Base-by-base conservation (phyloP, 352 stramenopile genomes). In the Phytophthora sojae region DNA sequence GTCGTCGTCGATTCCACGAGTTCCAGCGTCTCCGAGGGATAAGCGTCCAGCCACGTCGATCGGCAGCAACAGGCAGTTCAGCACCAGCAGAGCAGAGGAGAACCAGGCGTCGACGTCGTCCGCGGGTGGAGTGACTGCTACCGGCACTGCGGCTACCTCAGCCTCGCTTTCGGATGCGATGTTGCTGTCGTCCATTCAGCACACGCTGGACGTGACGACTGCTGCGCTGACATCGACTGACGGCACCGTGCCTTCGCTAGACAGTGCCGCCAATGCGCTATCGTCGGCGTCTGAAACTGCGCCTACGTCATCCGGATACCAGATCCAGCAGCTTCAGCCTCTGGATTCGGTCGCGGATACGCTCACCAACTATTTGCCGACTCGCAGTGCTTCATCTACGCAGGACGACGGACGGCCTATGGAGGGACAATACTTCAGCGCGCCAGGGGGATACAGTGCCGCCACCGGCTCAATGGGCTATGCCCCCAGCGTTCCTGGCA, bases 161-260 rank as follows among this genome's bases (percentile, higher is more conserved):
- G 67, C 69, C 32, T 63, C 61, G 0, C 60, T 83, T 21, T 83
- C 71, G 0, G 82, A 86, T 57, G 80, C 72, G 6, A 82, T 86
- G 63, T 54, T 87, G 42, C 63, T 88, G n/a, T 86, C 79, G 17
- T 87, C 81, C 0, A 83, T 87, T 26, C 79, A 88, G 37, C 71
- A 81, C 50, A 75, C 73, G 12, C 57, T 69, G 26, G 77, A 79
- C 14, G 45, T 67, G 8, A 63, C 50, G 11, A 71, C 64, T 12
- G 58, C 49, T 57, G 57, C 55, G 26, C 54, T 67, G 23, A 30
- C 47, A 55, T 37, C 56, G 6, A 67, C 45, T 11, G 66, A 69
- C 29, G 65, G 59, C 65, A 64, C 56, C 44, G 45, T 57, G 23
- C 11, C 44, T 2, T 67, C 63, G 5, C 17, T 53, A 8, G 69